Percentiles rank a stretch among this genome's conserved stretches.
These are phyloP conservation scores for Apiotrichum porosum DNA, from an alignment of 1,284 basidiomycete genomes.

Conservation along the genomic window DNA sequence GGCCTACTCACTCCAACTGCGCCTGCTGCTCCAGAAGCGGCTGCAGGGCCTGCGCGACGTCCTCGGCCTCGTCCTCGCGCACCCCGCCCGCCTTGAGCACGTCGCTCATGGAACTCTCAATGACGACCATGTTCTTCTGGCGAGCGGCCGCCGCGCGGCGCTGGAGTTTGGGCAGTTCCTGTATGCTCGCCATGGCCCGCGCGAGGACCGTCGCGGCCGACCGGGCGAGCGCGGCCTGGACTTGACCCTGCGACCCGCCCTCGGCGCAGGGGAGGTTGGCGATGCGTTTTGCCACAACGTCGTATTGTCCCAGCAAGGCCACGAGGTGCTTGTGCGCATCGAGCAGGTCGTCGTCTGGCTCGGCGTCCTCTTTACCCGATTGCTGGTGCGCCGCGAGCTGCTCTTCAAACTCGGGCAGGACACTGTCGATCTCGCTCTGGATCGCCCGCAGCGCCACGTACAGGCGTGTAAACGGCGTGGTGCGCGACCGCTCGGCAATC, in stretches of 20 bases:
- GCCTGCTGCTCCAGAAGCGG: constrained; percentile 87
- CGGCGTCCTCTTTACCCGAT: not conserved
- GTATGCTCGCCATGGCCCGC: constrained; percentile 56
- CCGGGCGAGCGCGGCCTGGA: constrained; percentile 74
- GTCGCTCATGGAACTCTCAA: constrained; percentile 29
- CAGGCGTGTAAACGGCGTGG: constrained; percentile 63
- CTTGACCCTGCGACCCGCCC: constrained; percentile 71
- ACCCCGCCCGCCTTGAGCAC: constrained; percentile 23
- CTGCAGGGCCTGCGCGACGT: constrained; percentile 66
- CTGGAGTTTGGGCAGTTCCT: constrained; percentile 59
- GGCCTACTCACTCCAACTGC: constrained; percentile 64
- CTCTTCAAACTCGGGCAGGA: constrained; percentile 68
- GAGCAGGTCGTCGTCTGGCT: constrained; percentile 55
- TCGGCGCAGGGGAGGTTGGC: constrained; percentile 61
- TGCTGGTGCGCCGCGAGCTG: constrained; percentile 57
- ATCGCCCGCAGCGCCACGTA: constrained; percentile 70
- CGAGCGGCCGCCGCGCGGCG: constrained; percentile 33
- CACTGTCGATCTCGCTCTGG: constrained; percentile 69
- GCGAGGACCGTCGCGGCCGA: constrained; percentile 78
- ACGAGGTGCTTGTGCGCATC: constrained; percentile 71
- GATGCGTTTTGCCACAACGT: constrained; percentile 79
- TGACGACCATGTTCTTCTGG: constrained; percentile 23
- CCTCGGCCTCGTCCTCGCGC: constrained; percentile 50
- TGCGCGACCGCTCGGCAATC: constrained; percentile 60
- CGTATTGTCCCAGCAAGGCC: constrained; percentile 80